Evolutionary conservation across 169 alveolate species (phyloP), one percentile per base, ranked within the genome.

Genomic region (Cryptosporidium meleagridis): DNA sequence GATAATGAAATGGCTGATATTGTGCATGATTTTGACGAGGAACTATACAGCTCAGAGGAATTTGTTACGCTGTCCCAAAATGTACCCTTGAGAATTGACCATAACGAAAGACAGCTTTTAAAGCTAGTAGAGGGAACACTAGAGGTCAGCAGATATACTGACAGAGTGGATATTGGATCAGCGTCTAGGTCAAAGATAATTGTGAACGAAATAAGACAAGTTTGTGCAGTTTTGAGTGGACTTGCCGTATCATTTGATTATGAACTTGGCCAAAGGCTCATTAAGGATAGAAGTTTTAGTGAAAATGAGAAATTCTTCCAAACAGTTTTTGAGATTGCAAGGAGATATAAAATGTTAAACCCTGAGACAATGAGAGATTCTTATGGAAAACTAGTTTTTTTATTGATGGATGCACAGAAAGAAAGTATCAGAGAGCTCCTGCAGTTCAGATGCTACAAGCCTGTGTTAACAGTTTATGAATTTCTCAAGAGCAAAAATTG

Each of bases 351-450:
- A 84, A 96, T 95, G 52, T 85, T 96, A n/a, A 96, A 96, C 91
- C 98, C 98, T 12, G 98, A 96, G 73, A 69, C 95, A 55, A 96
- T 96, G 97, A 84, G 98, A 35, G 92, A 93, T 48, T 86, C 97
- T 29, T 96, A 96, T 70, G 98, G 98, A 21, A 96, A 96, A 68
- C 89, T 96, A 48, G 93, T 96, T 68, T 95, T 95, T 85, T 93
- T 96, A 71, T 92, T 96, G 59, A 96, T 96, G 98, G 98, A 96
- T 80, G 92, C 97, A 9, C 71, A 95, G 73, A 95, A 94, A 72
- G 96, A 95, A 29, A 96, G 93, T 26, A 95, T 95, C 5, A 92
- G 89, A 69, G 96, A 95, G 85, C 93, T 96, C 48, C 91, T 96
- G 55, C 94, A 95, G 75, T 94, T 94, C 69, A 93, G 94, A 85